Evolutionary conservation across 23 red algal genomes (phyloP).

Genomic region (Gracilaria gracilis): DNA sequence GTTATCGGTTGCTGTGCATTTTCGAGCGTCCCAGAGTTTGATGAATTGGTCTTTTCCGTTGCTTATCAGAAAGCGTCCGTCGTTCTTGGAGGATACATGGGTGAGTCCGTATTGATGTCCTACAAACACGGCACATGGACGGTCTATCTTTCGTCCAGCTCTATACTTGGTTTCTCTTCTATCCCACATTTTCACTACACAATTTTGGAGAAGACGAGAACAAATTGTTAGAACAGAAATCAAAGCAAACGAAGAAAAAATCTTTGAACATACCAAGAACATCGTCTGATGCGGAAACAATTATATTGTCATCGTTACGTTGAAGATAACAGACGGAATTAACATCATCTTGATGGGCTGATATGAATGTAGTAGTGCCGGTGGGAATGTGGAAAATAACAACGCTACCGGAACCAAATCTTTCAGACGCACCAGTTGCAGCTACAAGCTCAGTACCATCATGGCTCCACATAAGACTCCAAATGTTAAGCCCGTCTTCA

Average conservation of each 20-base stretch:
- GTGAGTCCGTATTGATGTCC: slow-evolving; percentile 87
- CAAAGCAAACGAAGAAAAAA: background rate
- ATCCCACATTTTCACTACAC: slow-evolving; percentile 65
- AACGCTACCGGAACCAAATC: slow-evolving; percentile 16
- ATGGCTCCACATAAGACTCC: slow-evolving; percentile 42
- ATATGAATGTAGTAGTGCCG: background rate
- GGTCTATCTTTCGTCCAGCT: background rate
- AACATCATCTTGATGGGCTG: slow-evolving; percentile 78
- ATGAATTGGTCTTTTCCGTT: slow-evolving; percentile 87
- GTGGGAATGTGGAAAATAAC: slow-evolving; percentile 59
- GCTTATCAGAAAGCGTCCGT: slow-evolving; percentile 79
- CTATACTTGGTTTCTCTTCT: slow-evolving; percentile 30
- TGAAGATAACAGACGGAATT: slow-evolving; percentile 80
- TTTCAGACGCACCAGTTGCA: slow-evolving; percentile 35
- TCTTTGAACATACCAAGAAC: slow-evolving; percentile 33
- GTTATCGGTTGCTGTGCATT: slow-evolving; percentile 19
- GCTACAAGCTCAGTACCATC: slow-evolving; percentile 52
- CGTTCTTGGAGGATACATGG: slow-evolving; percentile 56
- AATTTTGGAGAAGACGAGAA: too few species aligned
- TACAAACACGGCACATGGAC: slow-evolving; percentile 65
- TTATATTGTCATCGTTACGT: slow-evolving; percentile 48
- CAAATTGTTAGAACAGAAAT: background rate
- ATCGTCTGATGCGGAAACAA: slow-evolving; percentile 79
- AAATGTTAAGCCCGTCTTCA: slow-evolving; percentile 29
- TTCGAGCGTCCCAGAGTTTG: slow-evolving; percentile 86